Conservation (phyloP, 148 eudicot genomes). For the Linanthus parryae region DNA sequence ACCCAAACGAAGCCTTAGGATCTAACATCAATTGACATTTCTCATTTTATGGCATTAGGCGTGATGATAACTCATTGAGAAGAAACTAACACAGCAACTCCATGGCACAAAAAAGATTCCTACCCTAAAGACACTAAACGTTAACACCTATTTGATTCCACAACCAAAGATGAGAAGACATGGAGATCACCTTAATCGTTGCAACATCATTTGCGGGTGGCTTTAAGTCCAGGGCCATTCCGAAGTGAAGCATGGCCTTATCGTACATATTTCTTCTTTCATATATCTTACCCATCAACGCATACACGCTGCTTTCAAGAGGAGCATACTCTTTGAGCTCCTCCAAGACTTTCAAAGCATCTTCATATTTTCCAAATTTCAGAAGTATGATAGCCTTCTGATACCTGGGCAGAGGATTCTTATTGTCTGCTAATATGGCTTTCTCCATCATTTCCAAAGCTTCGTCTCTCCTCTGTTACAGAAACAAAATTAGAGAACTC, state of each 20-base stretch:
- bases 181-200: constrained; percentile 91
- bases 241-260: constrained; percentile 96
- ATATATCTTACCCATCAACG: constrained; percentile 95
- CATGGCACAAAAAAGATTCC: too few species aligned
- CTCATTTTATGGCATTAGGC: too few species aligned
- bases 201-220: constrained; percentile 99
- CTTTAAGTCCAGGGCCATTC: constrained; percentile 90
- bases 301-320: constrained; percentile 89
- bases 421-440: constrained; percentile 80
- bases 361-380: constrained; percentile 67
- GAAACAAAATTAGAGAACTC: neutral
- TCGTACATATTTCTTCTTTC: constrained; percentile 70
- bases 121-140: too few species aligned
- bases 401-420: constrained; percentile 94
- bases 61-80: too few species aligned
- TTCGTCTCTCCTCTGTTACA: constrained; percentile 62
- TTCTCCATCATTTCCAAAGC: constrained; percentile 88
- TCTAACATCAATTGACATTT: too few species aligned
- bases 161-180: neutral
- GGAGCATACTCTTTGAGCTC: constrained; percentile 94
- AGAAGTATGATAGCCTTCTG: constrained; percentile 84
- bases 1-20: too few species aligned
- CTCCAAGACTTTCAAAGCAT: constrained; percentile 82
- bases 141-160: too few species aligned
- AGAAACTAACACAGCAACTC: too few species aligned